These are phyloP conservation scores for Blastomyces emzantsi DNA, from an alignment of 2,329 filamentous ascomycete genomes.

Conservation along the genomic window DNA sequence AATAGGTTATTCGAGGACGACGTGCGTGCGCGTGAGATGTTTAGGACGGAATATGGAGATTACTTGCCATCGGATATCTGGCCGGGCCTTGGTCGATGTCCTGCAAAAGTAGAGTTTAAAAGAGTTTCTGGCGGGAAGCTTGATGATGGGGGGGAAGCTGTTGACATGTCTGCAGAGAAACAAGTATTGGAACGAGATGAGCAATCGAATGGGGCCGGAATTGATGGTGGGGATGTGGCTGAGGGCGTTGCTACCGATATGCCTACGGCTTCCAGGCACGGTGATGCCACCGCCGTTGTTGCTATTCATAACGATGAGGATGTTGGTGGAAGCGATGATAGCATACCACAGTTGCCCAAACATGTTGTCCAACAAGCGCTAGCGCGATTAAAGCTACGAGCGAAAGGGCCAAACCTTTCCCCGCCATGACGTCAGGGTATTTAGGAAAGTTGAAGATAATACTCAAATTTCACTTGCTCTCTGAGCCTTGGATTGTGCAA, in stretches of 20 bases:
- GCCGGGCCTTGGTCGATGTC: slow-evolving; percentile 58
- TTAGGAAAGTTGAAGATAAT: neutral
- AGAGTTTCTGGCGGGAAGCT: slow-evolving; percentile 30
- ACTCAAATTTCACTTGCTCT: neutral
- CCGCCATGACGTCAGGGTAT: neutral
- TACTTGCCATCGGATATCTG: slow-evolving; percentile 83
- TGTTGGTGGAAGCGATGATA: slow-evolving; percentile 23
- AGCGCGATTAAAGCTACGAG: slow-evolving; percentile 30
- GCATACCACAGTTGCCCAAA: slow-evolving; percentile 37
- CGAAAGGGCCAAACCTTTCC: slow-evolving; percentile 12
- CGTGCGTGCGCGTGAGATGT: slow-evolving; percentile 61
- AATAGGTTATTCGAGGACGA: slow-evolving; percentile 68
- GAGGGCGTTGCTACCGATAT: neutral
- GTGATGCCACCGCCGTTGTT: neutral
- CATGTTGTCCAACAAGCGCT: slow-evolving; percentile 37
- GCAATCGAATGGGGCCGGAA: slow-evolving; percentile 9
- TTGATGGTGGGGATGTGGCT: slow-evolving; percentile 12
- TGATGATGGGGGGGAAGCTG: slow-evolving; percentile 17
- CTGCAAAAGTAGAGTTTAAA: slow-evolving; percentile 39
- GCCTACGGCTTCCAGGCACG: neutral
- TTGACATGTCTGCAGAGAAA: neutral
- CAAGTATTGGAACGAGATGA: slow-evolving; percentile 8
- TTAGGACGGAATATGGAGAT: slow-evolving; percentile 73
- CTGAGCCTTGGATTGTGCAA: neutral
- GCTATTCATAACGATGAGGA: neutral